These are phyloP conservation scores for Dichotomopilus funicola DNA, from an alignment of 2,329 filamentous ascomycete genomes.

Conservation along the genomic window DNA sequence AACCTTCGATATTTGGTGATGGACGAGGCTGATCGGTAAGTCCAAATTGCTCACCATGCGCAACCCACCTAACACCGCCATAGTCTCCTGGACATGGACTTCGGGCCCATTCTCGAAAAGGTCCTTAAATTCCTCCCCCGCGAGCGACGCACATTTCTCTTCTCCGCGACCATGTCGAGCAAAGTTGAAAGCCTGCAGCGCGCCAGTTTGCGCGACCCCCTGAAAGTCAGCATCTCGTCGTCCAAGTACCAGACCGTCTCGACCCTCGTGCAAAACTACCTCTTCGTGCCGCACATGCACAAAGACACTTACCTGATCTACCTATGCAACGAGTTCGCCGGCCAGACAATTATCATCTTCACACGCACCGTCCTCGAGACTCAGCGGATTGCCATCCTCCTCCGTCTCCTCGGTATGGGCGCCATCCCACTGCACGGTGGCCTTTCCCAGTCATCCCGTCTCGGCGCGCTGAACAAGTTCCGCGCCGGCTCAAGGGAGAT, in stretches of 20 bases:
- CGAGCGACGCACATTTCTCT: slow-evolving; percentile 76
- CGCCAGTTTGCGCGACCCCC: slow-evolving; percentile 76
- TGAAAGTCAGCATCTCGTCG: slow-evolving; percentile 72
- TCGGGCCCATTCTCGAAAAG: slow-evolving; percentile 86
- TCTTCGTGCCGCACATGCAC: slow-evolving; percentile 78
- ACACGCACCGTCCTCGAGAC: slow-evolving; percentile 88
- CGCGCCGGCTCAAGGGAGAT: slow-evolving; percentile 73
- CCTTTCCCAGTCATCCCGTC: slow-evolving; percentile 76
- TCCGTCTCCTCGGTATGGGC: slow-evolving; percentile 77
- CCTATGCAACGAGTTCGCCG: slow-evolving; percentile 77
- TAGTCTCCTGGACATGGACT: slow-evolving; percentile 79
- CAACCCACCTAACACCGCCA: not conserved
- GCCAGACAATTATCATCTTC: slow-evolving; percentile 86
- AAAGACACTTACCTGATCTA: slow-evolving; percentile 90
- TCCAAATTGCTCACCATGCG: not conserved
- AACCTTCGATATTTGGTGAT: slow-evolving; percentile 84
- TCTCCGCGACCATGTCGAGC: slow-evolving; percentile 88
- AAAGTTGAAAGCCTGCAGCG: slow-evolving; percentile 91
- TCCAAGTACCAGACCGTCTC: slow-evolving; percentile 89
- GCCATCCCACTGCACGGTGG: slow-evolving; percentile 92
- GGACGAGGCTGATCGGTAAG: slow-evolving; percentile 77
- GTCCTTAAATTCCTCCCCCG: slow-evolving; percentile 81
- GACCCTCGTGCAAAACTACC: slow-evolving; percentile 76
- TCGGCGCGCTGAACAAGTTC: slow-evolving; percentile 89
- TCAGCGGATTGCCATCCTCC: slow-evolving; percentile 74